Conservation (phyloP, 257 asterid species). For the Ophiorrhiza pumila region DNA sequence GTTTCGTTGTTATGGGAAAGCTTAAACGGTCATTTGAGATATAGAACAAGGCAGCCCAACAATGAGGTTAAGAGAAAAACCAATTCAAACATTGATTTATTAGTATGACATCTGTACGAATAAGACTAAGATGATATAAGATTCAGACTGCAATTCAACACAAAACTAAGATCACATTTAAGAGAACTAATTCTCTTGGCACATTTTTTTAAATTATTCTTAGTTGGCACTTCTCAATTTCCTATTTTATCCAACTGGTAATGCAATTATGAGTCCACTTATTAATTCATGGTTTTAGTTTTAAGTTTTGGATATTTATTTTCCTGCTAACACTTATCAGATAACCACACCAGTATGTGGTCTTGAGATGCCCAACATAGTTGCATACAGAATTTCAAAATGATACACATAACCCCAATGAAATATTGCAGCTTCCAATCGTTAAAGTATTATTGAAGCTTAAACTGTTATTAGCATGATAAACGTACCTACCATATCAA, state of each 20-base stretch:
- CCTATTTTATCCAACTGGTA: not conserved
- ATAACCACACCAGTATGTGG: not conserved
- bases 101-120: not conserved
- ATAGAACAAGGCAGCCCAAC: too few relatives aligned
- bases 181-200: not conserved
- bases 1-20: slow-evolving; percentile 3
- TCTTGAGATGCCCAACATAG: not conserved
- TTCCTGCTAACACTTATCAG: not conserved
- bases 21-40: not conserved
- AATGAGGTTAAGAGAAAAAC: too few relatives aligned
- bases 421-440: too few relatives aligned
- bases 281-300: not conserved
- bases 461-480: too few relatives aligned
- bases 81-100: not conserved
- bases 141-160: not conserved
- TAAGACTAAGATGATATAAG: not conserved
- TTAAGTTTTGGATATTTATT: not conserved
- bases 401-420: too few relatives aligned
- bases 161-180: not conserved
- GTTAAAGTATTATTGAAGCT: too few relatives aligned
- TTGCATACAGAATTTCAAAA: too few relatives aligned
- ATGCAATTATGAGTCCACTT: not conserved
- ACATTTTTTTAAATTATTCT: not conserved
- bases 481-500: too few relatives aligned
- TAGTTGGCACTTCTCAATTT: not conserved